Conservation (phyloP, 495 filamentous ascomycete genomes). For the Penicillium robsamsonii region DNA sequence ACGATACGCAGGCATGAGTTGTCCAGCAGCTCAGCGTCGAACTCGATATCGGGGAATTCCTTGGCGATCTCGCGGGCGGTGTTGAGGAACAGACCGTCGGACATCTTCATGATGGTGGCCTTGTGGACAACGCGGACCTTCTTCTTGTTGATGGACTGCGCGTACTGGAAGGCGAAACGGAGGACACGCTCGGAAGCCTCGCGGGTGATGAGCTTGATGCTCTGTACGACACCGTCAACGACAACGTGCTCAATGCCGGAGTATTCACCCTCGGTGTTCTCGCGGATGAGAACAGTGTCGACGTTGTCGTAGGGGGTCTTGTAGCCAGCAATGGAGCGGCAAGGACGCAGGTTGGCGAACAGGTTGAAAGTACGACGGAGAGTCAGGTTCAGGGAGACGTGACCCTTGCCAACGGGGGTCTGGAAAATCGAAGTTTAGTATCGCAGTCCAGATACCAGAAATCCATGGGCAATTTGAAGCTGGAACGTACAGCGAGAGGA, state of each 20-base stretch:
- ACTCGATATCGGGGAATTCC: slow-evolving; percentile 91
- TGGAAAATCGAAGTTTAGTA: slow-evolving; percentile 38
- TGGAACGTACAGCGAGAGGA: slow-evolving; percentile 77
- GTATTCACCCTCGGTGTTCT: slow-evolving; percentile 99
- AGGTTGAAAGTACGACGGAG: slow-evolving; percentile 99
- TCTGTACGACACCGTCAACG: slow-evolving; percentile 96
- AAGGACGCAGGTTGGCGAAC: slow-evolving; percentile 97
- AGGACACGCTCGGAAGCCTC: slow-evolving; percentile 93
- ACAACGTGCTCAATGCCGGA: slow-evolving; percentile 99
- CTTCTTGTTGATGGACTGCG: slow-evolving; percentile 81
- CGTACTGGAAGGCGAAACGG: slow-evolving; percentile 96
- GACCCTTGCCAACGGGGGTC: slow-evolving; percentile 97
- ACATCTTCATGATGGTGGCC: slow-evolving; percentile 99
- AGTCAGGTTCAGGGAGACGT: slow-evolving; percentile 98
- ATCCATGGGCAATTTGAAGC: background rate
- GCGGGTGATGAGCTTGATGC: slow-evolving; percentile 96
- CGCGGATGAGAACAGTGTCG: slow-evolving; percentile 95
- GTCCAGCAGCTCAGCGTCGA: slow-evolving; percentile 95
- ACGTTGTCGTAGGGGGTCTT: slow-evolving; percentile 99
- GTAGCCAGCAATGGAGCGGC: slow-evolving; percentile 92
- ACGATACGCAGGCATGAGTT: slow-evolving; percentile 99
- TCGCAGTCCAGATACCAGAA: slow-evolving; percentile 3
- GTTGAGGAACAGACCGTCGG: slow-evolving; percentile 93
- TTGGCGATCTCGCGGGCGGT: slow-evolving; percentile 79
- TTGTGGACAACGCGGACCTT: slow-evolving; percentile 98